phyloP scores from a whole-genome alignment of 2,329 filamentous ascomycete species.

The Septoria petroselini region DNA sequence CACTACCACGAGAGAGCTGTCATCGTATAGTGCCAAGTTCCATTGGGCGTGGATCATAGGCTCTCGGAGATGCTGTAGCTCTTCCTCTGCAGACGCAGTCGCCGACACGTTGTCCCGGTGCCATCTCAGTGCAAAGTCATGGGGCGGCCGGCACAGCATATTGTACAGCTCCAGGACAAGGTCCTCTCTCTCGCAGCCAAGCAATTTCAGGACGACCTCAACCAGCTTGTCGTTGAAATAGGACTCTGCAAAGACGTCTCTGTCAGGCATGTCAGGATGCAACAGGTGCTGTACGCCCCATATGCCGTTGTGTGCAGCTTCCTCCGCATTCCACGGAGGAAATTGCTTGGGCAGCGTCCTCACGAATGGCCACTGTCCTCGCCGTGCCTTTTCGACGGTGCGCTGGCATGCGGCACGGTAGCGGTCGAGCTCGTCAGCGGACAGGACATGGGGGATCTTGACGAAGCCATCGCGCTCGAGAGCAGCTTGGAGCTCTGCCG shows the following conservation, averaged over 20 bases:
- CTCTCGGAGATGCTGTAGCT: slow-evolving; percentile 58
- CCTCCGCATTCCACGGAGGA: slow-evolving; percentile 68
- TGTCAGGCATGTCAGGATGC: slow-evolving; percentile 65
- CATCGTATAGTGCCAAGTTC: slow-evolving; percentile 77
- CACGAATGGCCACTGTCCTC: slow-evolving; percentile 75
- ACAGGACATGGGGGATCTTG: slow-evolving; percentile 63
- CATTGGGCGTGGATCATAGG: slow-evolving; percentile 77
- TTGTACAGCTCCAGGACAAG: slow-evolving; percentile 88
- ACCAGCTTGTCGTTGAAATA: slow-evolving; percentile 72
- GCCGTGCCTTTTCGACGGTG: slow-evolving; percentile 60
- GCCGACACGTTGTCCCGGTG: slow-evolving; percentile 78
- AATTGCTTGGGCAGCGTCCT: slow-evolving; percentile 87
- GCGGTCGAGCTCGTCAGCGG: slow-evolving; percentile 51
- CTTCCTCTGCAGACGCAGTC: slow-evolving; percentile 63
- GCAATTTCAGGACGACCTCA: slow-evolving; percentile 60
- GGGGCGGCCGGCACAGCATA: slow-evolving; percentile 70
- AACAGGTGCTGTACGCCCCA: slow-evolving; percentile 88
- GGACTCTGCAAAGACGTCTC: slow-evolving; percentile 58
- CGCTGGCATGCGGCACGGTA: slow-evolving; percentile 60
- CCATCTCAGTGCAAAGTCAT: slow-evolving; percentile 74
- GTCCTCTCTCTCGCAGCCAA: slow-evolving; percentile 54
- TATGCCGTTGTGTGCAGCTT: slow-evolving; percentile 59
- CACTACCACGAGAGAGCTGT: slow-evolving; percentile 70
- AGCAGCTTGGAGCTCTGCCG: slow-evolving; percentile 44
- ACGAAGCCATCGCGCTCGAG: slow-evolving; percentile 75